These are phyloP conservation scores for Dipteronia dyeriana DNA, from an alignment of 345 rosid species.

Conservation along the genomic window DNA sequence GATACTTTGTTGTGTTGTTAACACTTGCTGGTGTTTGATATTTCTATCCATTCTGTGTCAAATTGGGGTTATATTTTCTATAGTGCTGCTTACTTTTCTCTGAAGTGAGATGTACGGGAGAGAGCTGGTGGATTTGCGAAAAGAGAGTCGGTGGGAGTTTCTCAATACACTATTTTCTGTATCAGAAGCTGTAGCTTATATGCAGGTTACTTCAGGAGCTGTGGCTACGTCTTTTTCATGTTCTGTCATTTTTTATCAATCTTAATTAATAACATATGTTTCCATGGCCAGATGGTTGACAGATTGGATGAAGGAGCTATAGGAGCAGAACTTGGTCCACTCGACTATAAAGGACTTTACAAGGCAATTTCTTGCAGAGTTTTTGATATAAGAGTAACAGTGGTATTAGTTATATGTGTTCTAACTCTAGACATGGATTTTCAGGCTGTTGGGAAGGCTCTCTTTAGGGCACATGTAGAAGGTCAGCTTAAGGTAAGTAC, in stretches of 20 bases:
- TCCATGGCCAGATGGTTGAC: conserved; percentile 76
- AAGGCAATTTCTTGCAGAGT: conserved; percentile 52
- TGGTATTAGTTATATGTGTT: conserved; percentile 16
- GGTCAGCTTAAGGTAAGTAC: conserved; percentile 87
- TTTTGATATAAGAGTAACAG: conserved; percentile 12
- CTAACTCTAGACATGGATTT: conserved; percentile 28
- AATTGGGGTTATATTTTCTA: conserved; percentile 32
- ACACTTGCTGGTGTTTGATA: conserved; percentile 11
- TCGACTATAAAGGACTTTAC: conserved; percentile 85
- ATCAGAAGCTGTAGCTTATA: conserved; percentile 92
- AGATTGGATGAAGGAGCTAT: conserved; percentile 88
- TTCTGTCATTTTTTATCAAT: not conserved
- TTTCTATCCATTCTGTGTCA: conserved; percentile 25
- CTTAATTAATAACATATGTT: conserved; percentile 9
- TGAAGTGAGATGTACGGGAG: conserved; percentile 95
- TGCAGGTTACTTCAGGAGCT: conserved; percentile 61
- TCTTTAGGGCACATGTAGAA: conserved; percentile 95
- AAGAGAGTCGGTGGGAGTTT: conserved; percentile 88
- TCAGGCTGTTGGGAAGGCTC: conserved; percentile 96
- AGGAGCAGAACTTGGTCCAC: conserved; percentile 66
- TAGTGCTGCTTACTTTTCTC: conserved; percentile 40
- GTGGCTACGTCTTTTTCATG: not conserved
- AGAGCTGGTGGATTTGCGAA: conserved; percentile 91
- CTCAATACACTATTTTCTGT: conserved; percentile 93
- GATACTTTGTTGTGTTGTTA: conserved; percentile 3